Evolutionary conservation across 1,284 basidiomycete species (phyloP).

Genomic region (Fistulinella cinereoalba): DNA sequence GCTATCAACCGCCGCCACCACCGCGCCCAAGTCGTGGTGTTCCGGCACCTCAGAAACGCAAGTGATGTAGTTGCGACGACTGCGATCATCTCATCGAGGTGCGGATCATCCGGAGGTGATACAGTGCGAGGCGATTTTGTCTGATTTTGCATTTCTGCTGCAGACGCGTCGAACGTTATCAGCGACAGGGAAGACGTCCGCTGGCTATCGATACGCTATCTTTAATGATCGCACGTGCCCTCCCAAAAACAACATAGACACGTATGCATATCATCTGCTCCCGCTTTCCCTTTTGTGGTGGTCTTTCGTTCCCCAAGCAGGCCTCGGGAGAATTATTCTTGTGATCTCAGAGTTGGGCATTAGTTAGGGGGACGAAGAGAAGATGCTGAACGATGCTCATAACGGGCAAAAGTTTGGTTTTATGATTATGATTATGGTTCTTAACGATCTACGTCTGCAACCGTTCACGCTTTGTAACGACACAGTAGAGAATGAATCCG

Average conservation of each 20-base stretch:
- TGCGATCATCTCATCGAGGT: slow-evolving; percentile 20
- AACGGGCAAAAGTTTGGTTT: not conserved
- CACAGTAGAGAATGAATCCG: not conserved
- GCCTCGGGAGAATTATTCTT: slow-evolving; percentile 8
- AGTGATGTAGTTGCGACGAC: slow-evolving; percentile 14
- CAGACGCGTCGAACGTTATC: slow-evolving; percentile 25
- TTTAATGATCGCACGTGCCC: slow-evolving; percentile 25
- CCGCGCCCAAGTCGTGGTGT: slow-evolving; percentile 4
- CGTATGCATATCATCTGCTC: slow-evolving; percentile 2
- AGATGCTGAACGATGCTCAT: not conserved
- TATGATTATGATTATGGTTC: not conserved
- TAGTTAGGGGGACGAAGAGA: not conserved
- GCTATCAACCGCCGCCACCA: slow-evolving; percentile 25
- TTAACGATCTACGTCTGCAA: not conserved
- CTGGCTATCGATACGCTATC: slow-evolving; percentile 11
- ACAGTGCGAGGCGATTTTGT: slow-evolving; percentile 7
- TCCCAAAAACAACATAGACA: not conserved
- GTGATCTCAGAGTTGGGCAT: not conserved
- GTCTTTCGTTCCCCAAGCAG: slow-evolving; percentile 10
- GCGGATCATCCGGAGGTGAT: slow-evolving; percentile 29
- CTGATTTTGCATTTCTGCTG: slow-evolving; percentile 24
- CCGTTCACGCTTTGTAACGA: not conserved
- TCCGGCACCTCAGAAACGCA: slow-evolving; percentile 10
- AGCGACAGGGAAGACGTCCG: slow-evolving; percentile 2
- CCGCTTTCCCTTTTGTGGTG: slow-evolving; percentile 14